Conservation (phyloP, 345 rosid species). For the Brassica rapa region DNA sequence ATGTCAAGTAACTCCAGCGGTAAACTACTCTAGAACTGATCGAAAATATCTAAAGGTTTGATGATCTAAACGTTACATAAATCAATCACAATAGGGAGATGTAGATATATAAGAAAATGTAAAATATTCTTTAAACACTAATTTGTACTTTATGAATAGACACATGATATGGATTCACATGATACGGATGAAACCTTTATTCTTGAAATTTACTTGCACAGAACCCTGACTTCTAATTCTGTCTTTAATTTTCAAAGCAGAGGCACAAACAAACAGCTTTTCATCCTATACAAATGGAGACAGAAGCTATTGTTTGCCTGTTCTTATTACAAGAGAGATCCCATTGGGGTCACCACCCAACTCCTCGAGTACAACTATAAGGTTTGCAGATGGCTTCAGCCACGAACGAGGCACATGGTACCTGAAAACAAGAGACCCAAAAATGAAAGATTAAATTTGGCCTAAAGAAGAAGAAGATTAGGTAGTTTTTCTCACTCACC, state of each 20-base stretch:
- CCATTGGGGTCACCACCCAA: conserved; percentile 91
- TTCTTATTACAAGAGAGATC: conserved; percentile 70
- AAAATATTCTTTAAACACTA: conserved; percentile 10
- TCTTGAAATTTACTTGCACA: background rate
- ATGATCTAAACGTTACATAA: background rate
- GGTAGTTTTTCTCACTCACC: conserved; percentile 46
- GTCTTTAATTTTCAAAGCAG: background rate
- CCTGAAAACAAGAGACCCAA: conserved; percentile 46
- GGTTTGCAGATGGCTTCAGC: conserved; percentile 80
- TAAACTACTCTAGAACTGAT: background rate
- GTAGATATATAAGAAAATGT: background rate
- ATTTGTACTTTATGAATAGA: background rate
- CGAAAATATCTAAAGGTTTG: background rate
- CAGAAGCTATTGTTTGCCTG: conserved; percentile 26
- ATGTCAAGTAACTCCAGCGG: too few species aligned
- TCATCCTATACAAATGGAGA: background rate
- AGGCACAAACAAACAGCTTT: background rate
- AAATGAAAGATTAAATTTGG: background rate
- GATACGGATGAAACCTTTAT: background rate
- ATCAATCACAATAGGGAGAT: background rate
- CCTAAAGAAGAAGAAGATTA: background rate
- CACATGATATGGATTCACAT: background rate
- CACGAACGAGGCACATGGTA: conserved; percentile 91
- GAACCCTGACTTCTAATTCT: background rate
- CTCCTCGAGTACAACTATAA: conserved; percentile 84